Evolutionary conservation across 1,139 yeast genomes (phyloP), one percentile per base, ranked within the genome.

Genomic region (Magnusiomyces tetraspermus): DNA sequence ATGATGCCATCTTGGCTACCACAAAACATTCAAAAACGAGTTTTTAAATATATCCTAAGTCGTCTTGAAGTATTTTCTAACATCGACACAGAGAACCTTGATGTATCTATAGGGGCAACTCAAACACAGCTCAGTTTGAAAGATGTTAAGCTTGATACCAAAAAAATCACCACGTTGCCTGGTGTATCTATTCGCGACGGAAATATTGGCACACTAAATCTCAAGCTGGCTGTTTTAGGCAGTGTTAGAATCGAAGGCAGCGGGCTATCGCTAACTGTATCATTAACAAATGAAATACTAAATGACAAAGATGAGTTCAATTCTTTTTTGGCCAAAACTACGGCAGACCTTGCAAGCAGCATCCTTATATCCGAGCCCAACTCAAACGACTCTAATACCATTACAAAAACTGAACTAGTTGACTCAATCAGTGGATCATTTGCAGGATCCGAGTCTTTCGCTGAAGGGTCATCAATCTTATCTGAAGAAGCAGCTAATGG

Each of bases 51-150:
- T 67, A 80, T 88, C 3, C 76, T 89, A 23, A 88, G 85, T 63
- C 94, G 87, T 66, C 76, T 89, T 43, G 81, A 90, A n/a, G 69
- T 89, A 43, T 86, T 89, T 64, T 83, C 95, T 1, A 87, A 85
- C 63, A 77, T 88, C 28, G 94, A 88, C 64, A 72, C 86, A 36
- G 85, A 89, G 19, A 85, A 88, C 63, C 69, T 89, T 53, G 94
- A 87, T 63, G 90, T 89, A 0, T 83, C 94, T 5, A 68, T 86
- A 44, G 84, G 85, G 1, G 45, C 81, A 3, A 75, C 71, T 54
- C 60, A 54, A 17, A 74, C 80, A 13, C 71, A 73, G 67, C 77
- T 77, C 65, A 74, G 77, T 0, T 73, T 88, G 24, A 75, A 76
- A 49, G 82, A 85, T 66, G 78, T 88, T 2, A 76, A 80, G 51